phyloP scores from a whole-genome alignment of 495 filamentous ascomycete species.

The Talaromyces thailandensis region DNA sequence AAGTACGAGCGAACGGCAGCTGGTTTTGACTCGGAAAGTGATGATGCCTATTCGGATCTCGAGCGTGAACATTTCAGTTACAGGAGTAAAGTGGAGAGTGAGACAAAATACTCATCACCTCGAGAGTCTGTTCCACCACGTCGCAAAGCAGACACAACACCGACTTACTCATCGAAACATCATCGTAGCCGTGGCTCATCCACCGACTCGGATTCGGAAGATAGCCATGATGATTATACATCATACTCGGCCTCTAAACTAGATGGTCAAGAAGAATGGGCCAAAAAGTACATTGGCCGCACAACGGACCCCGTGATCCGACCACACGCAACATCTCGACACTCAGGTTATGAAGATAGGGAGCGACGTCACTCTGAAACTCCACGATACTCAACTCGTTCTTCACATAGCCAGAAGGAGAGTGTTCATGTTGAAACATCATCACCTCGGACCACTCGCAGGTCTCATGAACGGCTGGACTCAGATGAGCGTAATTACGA shows the following conservation, averaged over 20 bases:
- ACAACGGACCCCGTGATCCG: not conserved
- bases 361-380: constrained; percentile 1
- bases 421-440: not conserved
- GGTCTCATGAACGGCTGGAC: constrained; percentile 2
- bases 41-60: constrained; percentile 13
- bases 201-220: constrained; percentile 9
- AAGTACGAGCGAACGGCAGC: constrained; percentile 26
- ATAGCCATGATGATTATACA: constrained; percentile 16
- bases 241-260: constrained; percentile 14
- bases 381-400: not conserved
- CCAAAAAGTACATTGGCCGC: constrained; percentile 3
- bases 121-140: constrained; percentile 10
- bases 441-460: not conserved
- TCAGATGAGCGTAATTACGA: not conserved
- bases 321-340: not conserved
- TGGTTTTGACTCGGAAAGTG: constrained; percentile 26
- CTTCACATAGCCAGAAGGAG: not conserved
- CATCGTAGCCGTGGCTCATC: not conserved
- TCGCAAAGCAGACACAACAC: not conserved
- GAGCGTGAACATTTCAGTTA: not conserved
- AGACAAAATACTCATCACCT: constrained; percentile 1
- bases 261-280: not conserved
- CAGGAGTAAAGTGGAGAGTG: not conserved
- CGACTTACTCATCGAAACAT: not conserved
- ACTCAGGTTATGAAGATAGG: not conserved